Evolutionary conservation across 2,329 filamentous ascomycete genomes (phyloP), one percentile per base, ranked within the genome.

Genomic region (Fusarium nematophilum): DNA sequence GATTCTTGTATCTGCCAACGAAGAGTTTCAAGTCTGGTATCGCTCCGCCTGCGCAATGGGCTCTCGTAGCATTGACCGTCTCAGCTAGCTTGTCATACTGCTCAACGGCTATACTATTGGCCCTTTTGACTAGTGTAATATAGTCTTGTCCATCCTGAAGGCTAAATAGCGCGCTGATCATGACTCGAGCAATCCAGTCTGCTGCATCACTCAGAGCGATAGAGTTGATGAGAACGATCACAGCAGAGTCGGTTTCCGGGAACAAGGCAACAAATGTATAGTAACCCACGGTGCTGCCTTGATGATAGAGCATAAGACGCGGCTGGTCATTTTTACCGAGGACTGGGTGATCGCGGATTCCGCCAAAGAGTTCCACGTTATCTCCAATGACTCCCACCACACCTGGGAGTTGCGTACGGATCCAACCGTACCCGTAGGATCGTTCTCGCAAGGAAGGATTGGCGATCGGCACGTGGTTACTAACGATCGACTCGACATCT

Each of bases 221-320:
- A 7, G 48, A 48, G 18, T 59, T 62, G 27, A 39, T 50, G 10
- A 64, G 34, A 9, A 59, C 53, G 2, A 64, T 31, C 3, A 64
- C 40, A 13, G 55, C 52, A 6, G 44, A 51, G 23, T 57, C 9
- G 3, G 42, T 43, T 13, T 54, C 61, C 2, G 61, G 61, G 21
- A 64, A 46, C 11, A 62, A 26, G 13, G 34, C 42, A 23, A 64
- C 14, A n/a, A 26, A 38, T 2, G 52, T 46, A 25, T 33, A 29
- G 10, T 38, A 38, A 6, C 57, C 52, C 3, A 31, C 26, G 9
- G 26, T 23, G 10, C 17, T 33, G 9, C 57, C 52, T 29, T 56
- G 52, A 23, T 60, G 53, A 27, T 59, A 59, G 21, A 51, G 11
- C 38, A 44, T 45, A 9, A 45, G n/a, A 17, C 39, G n/a, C 3